Conservation (phyloP, 768 basidiomycete genomes). For the Chlorophyllum brunneum region DNA sequence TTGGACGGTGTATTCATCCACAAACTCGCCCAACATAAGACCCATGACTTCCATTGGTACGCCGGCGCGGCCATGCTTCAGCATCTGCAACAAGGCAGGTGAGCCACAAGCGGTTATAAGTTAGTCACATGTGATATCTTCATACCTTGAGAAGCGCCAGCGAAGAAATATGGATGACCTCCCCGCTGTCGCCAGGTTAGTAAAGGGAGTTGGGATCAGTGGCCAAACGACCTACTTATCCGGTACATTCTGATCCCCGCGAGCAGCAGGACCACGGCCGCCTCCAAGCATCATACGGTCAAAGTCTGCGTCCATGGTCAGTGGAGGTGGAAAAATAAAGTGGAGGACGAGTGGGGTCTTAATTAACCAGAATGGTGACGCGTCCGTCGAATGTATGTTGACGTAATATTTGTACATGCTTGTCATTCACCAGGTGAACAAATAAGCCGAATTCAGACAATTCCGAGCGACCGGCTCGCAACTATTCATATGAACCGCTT, state of each 20-base stretch:
- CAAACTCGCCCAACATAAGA: constrained; percentile 95
- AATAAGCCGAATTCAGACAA: constrained; percentile 1
- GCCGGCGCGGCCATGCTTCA: constrained; percentile 97
- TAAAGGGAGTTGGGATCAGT: background rate
- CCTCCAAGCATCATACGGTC: constrained; percentile 40
- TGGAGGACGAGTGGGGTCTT: constrained; percentile 12
- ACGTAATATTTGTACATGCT: constrained; percentile 27
- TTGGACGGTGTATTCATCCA: constrained; percentile 95
- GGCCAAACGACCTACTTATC: constrained; percentile 57
- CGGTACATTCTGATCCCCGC: constrained; percentile 53
- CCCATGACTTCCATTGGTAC: constrained; percentile 99
- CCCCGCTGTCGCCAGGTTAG: constrained; percentile 50
- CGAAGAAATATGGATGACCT: constrained; percentile 96
- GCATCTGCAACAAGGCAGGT: constrained; percentile 62
- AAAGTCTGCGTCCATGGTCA: constrained; percentile 47
- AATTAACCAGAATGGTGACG: constrained; percentile 32
- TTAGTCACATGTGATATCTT: background rate
- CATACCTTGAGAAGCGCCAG: constrained; percentile 91
- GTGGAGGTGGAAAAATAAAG: constrained; percentile 7
- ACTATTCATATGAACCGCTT: constrained; percentile 15
- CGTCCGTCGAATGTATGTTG: constrained; percentile 30
- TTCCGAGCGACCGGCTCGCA: constrained; percentile 3
- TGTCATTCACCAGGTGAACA: constrained; percentile 11
- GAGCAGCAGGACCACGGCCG: constrained; percentile 35
- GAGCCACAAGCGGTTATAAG: background rate